Evolutionary conservation across 2,329 filamentous ascomycete genomes (phyloP).

Genomic region (Colletotrichum lini): DNA sequence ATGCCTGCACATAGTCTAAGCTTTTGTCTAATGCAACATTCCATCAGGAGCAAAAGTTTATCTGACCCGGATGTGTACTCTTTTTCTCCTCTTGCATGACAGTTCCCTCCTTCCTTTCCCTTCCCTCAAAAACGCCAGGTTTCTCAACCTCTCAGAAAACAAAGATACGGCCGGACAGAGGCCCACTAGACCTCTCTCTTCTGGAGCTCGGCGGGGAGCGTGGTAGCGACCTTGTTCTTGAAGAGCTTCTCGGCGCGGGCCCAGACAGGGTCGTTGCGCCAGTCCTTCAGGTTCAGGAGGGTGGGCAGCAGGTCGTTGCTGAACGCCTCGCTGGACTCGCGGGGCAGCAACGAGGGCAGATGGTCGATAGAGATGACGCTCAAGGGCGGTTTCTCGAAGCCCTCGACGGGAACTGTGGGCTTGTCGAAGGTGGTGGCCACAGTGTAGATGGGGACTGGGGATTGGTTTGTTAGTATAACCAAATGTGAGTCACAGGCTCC

Average conservation of each 20-base stretch:
- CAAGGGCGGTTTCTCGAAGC: conserved; percentile 72
- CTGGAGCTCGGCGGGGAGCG: conserved; percentile 64
- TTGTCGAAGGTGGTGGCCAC: conserved; percentile 89
- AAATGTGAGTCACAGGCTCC: not conserved
- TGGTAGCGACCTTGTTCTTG: conserved; percentile 81
- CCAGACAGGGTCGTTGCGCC: conserved; percentile 84
- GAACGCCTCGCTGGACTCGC: conserved; percentile 91
- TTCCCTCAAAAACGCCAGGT: conserved; percentile 21
- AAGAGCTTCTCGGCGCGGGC: conserved; percentile 87
- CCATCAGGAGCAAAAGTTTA: not conserved
- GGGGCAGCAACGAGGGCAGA: conserved; percentile 84
- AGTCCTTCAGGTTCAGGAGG: conserved; percentile 83
- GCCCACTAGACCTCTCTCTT: conserved; percentile 40
- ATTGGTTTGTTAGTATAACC: conserved; percentile 40
- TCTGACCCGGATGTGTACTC: conserved; percentile 4
- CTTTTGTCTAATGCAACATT: conserved; percentile 22
- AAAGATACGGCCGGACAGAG: conserved; percentile 32
- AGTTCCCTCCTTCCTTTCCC: conserved; percentile 7
- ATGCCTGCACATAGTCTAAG: conserved; percentile 13
- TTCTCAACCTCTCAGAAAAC: conserved; percentile 30
- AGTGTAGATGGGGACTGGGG: conserved; percentile 81
- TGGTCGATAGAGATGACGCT: conserved; percentile 92
- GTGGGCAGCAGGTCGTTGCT: conserved; percentile 83
- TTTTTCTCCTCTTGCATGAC: conserved; percentile 11
- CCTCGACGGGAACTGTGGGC: conserved; percentile 84